These are phyloP conservation scores for Boechera divaricarpa DNA, from an alignment of 345 rosid species.

Conservation along the genomic window DNA sequence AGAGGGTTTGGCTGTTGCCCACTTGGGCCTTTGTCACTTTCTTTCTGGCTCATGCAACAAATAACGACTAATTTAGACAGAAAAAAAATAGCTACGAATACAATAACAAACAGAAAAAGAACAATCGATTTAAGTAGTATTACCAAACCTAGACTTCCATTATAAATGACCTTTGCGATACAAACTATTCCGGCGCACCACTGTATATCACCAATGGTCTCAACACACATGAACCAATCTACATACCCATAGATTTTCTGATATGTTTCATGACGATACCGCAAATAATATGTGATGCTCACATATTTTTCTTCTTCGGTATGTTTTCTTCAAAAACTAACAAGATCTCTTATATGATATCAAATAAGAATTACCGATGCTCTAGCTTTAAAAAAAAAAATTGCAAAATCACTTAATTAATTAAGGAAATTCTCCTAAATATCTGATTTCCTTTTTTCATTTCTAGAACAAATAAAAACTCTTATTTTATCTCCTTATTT, in stretches of 20 bases:
- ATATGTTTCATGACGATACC: background rate
- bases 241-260: background rate
- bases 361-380: too few species aligned
- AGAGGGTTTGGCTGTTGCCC: constrained; percentile 25
- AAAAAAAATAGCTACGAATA: constrained; percentile 1
- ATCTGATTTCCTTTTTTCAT: too few species aligned
- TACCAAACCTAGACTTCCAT: too few species aligned
- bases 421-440: too few species aligned
- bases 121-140: background rate
- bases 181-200: too few species aligned
- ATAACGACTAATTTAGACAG: background rate
- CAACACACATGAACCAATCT: background rate
- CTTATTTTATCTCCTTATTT: too few species aligned
- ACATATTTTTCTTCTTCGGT: background rate
- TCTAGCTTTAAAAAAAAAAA: too few species aligned
- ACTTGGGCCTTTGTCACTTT: constrained; percentile 21
- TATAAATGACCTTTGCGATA: too few species aligned
- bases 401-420: too few species aligned
- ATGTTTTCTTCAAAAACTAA: background rate
- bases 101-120: background rate
- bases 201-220: background rate
- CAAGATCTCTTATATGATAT: too few species aligned
- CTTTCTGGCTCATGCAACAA: constrained; percentile 19
- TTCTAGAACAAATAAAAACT: too few species aligned
- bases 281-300: background rate